A percentile compares a stretch with the other conserved stretches of the same genome.
Conservation (phyloP, 768 basidiomycete species). For the Sistotremastrum niveocremeum region DNA sequence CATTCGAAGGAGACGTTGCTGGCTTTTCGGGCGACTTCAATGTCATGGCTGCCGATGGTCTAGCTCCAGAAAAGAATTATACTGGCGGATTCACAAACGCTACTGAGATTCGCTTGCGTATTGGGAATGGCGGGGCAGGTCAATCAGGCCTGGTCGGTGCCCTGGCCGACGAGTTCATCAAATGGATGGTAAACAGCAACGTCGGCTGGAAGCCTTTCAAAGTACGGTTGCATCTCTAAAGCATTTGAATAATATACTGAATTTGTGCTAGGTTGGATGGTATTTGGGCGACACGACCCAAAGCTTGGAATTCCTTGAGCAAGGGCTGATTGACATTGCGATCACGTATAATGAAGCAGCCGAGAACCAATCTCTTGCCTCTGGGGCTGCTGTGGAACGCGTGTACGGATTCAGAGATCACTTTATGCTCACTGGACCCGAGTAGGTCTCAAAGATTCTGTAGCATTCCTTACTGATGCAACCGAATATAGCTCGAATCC, state of each 20-base stretch:
- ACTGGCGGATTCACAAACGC: conserved; percentile 24
- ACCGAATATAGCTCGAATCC: conserved; percentile 28
- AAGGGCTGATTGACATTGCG: conserved; percentile 32
- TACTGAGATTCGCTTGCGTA: conserved; percentile 27
- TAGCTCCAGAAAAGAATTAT: conserved; percentile 19
- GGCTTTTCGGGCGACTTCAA: no score
- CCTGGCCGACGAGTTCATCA: conserved; percentile 36
- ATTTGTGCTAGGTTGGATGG: conserved; percentile 33
- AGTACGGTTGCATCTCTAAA: conserved; percentile 12
- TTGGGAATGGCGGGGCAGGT: conserved; percentile 37
- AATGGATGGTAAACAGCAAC: conserved; percentile 19
- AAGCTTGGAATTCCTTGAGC: conserved; percentile 28
- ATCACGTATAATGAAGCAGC: conserved; percentile 42
- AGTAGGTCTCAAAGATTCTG: not conserved
- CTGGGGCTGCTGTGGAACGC: conserved; percentile 18
- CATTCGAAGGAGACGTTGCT: no score
- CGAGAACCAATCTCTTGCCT: conserved; percentile 23
- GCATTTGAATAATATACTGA: not conserved
- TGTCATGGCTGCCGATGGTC: not conserved
- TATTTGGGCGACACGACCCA: conserved; percentile 44
- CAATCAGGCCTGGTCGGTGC: conserved; percentile 35
- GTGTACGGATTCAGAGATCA: conserved; percentile 28
- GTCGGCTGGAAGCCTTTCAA: conserved; percentile 18
- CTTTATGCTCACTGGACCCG: not conserved
- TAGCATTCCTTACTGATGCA: conserved; percentile 41